These are phyloP conservation scores for Leptomonas seymouri DNA, from an alignment of 208 protist genomes.

Conservation along the genomic window DNA sequence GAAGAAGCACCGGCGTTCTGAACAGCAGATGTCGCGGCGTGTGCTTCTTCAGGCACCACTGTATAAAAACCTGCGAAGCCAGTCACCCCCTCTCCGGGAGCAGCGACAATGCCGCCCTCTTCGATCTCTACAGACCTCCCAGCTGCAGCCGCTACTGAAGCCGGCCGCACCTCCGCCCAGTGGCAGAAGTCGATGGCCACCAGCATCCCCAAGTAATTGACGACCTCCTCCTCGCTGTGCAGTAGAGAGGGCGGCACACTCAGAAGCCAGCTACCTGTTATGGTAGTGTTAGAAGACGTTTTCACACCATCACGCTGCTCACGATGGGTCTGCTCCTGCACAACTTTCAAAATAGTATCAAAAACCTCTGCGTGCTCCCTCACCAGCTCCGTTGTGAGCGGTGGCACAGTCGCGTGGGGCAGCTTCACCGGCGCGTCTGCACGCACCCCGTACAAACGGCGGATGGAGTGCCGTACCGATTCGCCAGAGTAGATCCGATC, in stretches of 20 bases:
- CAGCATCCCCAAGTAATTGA: constrained; percentile 83
- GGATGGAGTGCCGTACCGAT: constrained; percentile 17
- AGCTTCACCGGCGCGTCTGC: constrained; percentile 6
- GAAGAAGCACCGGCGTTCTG: not conserved
- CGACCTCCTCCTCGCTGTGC: constrained; percentile 30
- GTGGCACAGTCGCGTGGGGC: constrained; percentile 28
- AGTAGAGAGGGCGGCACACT: constrained; percentile 55
- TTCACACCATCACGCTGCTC: not conserved
- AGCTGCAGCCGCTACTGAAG: not conserved
- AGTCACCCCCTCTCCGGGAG: constrained; percentile 42
- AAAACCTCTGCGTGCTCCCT: constrained; percentile 1
- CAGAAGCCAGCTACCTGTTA: constrained; percentile 55
- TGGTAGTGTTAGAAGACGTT: not conserved
- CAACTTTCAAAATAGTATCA: constrained; percentile 3
- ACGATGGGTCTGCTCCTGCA: constrained; percentile 9
- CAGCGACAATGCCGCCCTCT: constrained; percentile 15
- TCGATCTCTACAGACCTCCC: not conserved
- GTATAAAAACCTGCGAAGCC: constrained; percentile 66
- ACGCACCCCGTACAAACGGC: constrained; percentile 19
- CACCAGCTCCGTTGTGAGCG: constrained; percentile 13
- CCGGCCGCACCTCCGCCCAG: constrained; percentile 57
- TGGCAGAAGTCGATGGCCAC: constrained; percentile 89
- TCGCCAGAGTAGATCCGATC: constrained; percentile 14
- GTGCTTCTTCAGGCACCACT: not conserved
- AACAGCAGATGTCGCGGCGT: not conserved